These are phyloP conservation scores for Eucalyptus paniculata DNA, from an alignment of 345 rosid genomes.

Conservation along the genomic window DNA sequence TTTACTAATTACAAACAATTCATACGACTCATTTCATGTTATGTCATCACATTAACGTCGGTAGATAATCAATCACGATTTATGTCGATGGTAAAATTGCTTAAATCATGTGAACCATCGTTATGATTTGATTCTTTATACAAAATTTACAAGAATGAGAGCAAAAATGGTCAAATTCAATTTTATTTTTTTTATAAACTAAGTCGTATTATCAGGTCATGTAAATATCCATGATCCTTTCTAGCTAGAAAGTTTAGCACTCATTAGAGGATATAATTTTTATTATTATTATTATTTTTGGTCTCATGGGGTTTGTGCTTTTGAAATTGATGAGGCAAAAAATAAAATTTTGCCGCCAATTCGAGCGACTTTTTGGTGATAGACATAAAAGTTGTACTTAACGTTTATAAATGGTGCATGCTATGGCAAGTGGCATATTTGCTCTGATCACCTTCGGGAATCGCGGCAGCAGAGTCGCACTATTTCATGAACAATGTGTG, in stretches of 20 bases:
- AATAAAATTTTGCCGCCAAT: not conserved
- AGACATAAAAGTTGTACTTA: not conserved
- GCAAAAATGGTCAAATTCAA: not conserved
- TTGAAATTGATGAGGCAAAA: not conserved
- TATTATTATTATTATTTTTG: not conserved
- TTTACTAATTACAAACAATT: not conserved
- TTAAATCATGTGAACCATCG: not conserved
- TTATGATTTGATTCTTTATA: too few relatives aligned
- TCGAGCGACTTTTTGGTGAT: not conserved
- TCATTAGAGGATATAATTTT: not conserved
- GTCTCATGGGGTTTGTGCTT: not conserved
- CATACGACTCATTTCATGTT: not conserved
- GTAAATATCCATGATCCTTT: not conserved
- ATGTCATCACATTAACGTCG: not conserved
- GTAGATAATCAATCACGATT: not conserved
- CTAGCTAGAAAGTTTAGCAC: not conserved
- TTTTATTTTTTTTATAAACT: not conserved
- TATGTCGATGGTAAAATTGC: too few relatives aligned
- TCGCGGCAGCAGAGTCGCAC: not conserved
- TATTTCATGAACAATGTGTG: not conserved
- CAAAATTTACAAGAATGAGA: not conserved
- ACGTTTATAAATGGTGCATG: not conserved
- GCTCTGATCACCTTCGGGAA: not conserved
- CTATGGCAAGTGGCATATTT: not conserved
- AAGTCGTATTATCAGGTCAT: not conserved